A percentile compares a stretch with the other conserved stretches of the same genome.
Conservation (phyloP, 2,329 filamentous ascomycete genomes). For the Botrytis hyacinthi region DNA sequence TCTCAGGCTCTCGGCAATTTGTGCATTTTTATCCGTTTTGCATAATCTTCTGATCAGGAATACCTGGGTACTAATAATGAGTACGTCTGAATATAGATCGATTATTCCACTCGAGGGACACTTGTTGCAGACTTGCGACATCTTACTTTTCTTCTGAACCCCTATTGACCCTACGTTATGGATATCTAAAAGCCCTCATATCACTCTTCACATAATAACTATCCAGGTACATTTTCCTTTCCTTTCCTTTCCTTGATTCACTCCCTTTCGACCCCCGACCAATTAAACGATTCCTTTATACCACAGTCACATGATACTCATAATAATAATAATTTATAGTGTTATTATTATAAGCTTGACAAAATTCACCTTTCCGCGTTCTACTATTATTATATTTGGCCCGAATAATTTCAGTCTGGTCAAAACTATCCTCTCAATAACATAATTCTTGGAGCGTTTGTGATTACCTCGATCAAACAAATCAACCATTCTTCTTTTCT, state of each 20-base stretch:
- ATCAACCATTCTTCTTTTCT: neutral
- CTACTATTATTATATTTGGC: neutral
- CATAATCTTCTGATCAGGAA: slow-evolving; percentile 7
- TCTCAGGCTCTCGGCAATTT: slow-evolving; percentile 3
- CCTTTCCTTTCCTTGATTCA: neutral
- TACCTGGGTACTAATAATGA: neutral
- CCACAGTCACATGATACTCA: slow-evolving; percentile 3
- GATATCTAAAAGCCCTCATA: neutral
- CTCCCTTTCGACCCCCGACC: neutral
- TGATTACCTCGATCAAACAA: neutral
- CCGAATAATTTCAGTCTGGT: neutral
- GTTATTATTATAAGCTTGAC: neutral
- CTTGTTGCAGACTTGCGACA: neutral
- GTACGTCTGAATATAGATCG: slow-evolving; percentile 4
- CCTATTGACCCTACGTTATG: neutral
- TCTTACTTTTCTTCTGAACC: neutral
- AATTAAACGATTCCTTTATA: neutral
- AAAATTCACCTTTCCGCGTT: neutral
- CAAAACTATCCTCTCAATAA: neutral
- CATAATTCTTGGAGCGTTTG: neutral
- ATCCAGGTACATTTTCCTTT: neutral
- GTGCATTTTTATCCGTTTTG: neutral
- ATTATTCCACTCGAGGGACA: neutral
- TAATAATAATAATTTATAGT: neutral
- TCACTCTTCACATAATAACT: neutral